Evolutionary conservation across 2,329 filamentous ascomycete species (phyloP).

Genomic region (Calonectria hongkongensis): DNA sequence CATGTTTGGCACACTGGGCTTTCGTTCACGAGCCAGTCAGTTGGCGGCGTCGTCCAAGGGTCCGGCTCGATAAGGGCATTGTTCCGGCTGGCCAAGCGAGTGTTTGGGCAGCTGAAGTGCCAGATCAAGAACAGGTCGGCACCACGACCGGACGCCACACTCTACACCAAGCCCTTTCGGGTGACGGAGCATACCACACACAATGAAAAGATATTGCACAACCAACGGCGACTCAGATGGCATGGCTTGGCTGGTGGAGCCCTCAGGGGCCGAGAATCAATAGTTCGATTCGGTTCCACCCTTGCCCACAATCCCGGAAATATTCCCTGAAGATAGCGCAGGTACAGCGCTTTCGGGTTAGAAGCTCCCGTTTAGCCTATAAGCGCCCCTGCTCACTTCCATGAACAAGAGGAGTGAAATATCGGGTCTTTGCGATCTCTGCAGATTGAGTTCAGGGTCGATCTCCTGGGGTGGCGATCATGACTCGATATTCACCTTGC

Average conservation of each 20-base stretch:
- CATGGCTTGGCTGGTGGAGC: not conserved
- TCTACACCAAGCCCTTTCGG: not conserved
- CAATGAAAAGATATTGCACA: not conserved
- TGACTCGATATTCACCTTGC: constrained; percentile 3
- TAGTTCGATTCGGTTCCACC: constrained; percentile 1
- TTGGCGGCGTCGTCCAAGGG: not conserved
- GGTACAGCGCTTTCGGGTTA: not conserved
- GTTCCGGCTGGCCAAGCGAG: constrained; percentile 1
- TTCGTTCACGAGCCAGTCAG: constrained; percentile 1
- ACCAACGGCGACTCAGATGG: not conserved
- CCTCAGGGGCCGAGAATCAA: constrained; percentile 20
- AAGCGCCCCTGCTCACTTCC: not conserved
- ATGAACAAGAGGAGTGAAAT: not conserved
- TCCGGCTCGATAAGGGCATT: not conserved
- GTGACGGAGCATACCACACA: not conserved
- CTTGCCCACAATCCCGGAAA: constrained; percentile 12
- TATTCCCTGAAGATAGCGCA: constrained; percentile 15
- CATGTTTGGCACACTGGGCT: not conserved
- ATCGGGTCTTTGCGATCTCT: constrained; percentile 13
- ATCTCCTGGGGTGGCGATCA: constrained; percentile 24
- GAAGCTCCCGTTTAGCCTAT: not conserved
- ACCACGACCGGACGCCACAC: constrained; percentile 1
- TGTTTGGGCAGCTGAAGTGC: not conserved
- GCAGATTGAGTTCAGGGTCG: constrained; percentile 27
- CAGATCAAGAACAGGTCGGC: constrained; percentile 1